Base-by-base conservation (phyloP, 73 alveolate genomes). In the Paramecium octaurelia region DNA sequence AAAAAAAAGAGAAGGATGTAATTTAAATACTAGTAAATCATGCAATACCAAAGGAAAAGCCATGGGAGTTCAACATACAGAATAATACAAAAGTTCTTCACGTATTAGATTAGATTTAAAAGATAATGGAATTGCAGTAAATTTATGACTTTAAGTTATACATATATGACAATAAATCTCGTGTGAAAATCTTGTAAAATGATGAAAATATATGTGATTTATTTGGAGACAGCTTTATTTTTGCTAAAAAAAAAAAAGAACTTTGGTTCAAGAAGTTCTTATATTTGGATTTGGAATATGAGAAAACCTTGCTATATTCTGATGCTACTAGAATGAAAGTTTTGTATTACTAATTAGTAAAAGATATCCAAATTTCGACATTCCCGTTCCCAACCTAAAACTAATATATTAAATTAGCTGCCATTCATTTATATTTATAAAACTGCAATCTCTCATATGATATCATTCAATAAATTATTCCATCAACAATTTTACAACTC, bases 351-450 rank as follows among this genome's bases (percentile, higher is more conserved):
- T 42, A 80, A 80, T 80, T 80, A 18, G 70, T 80, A 24, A 43
- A 14, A 20, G 91, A 80, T 42, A 43, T 80, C 6, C 10, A 21
- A 10, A 24, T 20, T 11, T 59, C 91, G 18, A 24, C 43, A 48
- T 44, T 44, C 20, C 29, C 34, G 12, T 80, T 80, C 21, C 23
- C 84, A 27, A 80, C 46, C 8, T 14, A 40, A 44, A 64, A 80
- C 20, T 21, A 80, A 48, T 80, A 80, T 80, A 40, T 23, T 8
- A 24, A 80, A 80, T 44, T 80, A 43, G 91, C 91, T n/a, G 91
- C 91, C 12, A 18, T 46, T 11, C 57, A 43, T 43, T 42, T 23
- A 16, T 80, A 43, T 80, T 11, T 80, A 14, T 42, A 42, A 7
- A 24, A 42, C 12, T 16, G 29, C 21, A 10, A 6, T 31, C 21